A percentile compares a stretch with the other conserved stretches of the same genome.
Conservation (phyloP, 306 rosid species). For the Quercus wislizeni region DNA sequence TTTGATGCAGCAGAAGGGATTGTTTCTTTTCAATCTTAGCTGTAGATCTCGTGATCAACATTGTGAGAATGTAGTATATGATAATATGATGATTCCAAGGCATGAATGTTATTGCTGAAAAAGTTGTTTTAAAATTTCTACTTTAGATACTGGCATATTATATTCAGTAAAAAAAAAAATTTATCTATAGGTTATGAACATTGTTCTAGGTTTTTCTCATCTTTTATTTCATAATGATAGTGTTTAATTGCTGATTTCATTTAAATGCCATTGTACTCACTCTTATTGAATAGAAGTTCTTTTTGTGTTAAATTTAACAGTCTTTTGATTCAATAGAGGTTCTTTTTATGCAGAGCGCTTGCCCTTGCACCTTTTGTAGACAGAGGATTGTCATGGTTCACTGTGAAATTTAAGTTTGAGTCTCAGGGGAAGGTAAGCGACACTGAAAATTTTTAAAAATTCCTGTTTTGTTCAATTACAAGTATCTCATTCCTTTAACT, state of each 20-base stretch:
- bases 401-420: constrained; percentile 63
- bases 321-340: constrained; percentile 14
- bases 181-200: not conserved
- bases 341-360: constrained; percentile 66
- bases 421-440: constrained; percentile 67
- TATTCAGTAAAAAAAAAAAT: not conserved
- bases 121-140: not conserved
- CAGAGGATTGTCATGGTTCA: constrained; percentile 80
- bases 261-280: not conserved
- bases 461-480: not conserved
- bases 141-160: not conserved
- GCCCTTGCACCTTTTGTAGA: constrained; percentile 83
- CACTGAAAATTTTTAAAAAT: not conserved
- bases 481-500: constrained; percentile 1
- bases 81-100: not conserved
- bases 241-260: not conserved
- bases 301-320: not conserved
- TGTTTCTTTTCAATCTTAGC: not conserved
- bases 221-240: not conserved
- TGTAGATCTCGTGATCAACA: not conserved
- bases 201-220: not conserved
- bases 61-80: not conserved
- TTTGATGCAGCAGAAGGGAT: not conserved
- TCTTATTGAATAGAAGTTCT: not conserved
- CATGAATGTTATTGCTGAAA: not conserved